Base-by-base conservation (phyloP, 352 stramenopile species). In the Ochromonadaceae sp. region DNA sequence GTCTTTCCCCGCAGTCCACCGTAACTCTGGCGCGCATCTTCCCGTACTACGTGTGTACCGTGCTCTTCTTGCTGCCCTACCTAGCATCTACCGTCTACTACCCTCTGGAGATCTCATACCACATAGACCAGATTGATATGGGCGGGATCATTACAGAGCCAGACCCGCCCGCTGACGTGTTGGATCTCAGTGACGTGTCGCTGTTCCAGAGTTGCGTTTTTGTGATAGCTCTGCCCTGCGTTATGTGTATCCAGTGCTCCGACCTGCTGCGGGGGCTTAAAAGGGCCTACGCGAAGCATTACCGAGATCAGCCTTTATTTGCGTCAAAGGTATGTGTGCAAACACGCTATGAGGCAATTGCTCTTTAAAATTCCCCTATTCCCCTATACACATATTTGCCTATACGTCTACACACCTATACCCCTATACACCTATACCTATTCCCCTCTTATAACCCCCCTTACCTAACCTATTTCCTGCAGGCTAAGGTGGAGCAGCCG, bases 31-130 rank as follows among this genome's bases (percentile, higher is more conserved):
- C 49, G 30, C 12, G 10, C 25, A 59, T 59, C 7, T 42, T 57
- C 31, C 49, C 49, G 7, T 59, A 52, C 48, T 61, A 48, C 31
- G 31, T 61, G 7, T 61, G 28, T 61, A 25, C 38, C n/a, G 7
- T 43, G 7, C 10, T 61, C 10, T 61, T 61, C 22, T 9, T 61
- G 9, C 48, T 10, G 30, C 53, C 53, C 12, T 61, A 61, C 34
- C 4, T 61, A 4, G 9, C 12, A 25, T 9, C 25, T 3, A 4
- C 48, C 9, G 7, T 58, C 5, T 10, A 38, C 5, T 61, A 61
- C 25, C 17, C 25, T 5, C 25, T 61, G 5, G 31, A 61, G 20
- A 25, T 61, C 34, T 61, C 53, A 20, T 61, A 58, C 26, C 12
- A 49, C 34, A 28, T 25, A 7, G 53, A 50, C n/a, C 36, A 61